phyloP scores from a whole-genome alignment of 345 rosid species.

The Kernera saxatilis region DNA sequence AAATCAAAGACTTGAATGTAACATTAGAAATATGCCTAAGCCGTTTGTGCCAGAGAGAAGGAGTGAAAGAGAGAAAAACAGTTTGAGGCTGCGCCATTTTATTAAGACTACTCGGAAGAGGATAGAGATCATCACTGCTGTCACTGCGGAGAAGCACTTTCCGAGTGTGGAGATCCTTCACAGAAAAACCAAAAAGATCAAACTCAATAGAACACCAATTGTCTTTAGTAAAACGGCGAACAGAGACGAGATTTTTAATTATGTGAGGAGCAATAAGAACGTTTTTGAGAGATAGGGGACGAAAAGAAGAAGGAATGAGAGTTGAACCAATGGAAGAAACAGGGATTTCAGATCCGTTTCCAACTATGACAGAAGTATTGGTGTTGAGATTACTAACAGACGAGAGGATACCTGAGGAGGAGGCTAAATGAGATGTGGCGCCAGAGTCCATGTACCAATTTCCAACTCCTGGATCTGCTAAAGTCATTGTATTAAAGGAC shows the following conservation, averaged over 20 bases:
- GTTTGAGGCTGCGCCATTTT: too few species aligned
- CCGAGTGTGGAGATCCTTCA: neutral
- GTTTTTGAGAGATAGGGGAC: neutral
- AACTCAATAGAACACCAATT: neutral
- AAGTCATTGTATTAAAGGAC: too few species aligned
- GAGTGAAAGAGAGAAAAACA: neutral
- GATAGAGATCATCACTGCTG: neutral
- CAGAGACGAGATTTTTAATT: neutral
- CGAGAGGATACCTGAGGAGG: too few species aligned
- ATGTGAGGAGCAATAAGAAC: neutral
- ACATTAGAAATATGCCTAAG: neutral
- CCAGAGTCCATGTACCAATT: too few species aligned
- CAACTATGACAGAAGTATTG: too few species aligned
- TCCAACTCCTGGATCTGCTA: too few species aligned
- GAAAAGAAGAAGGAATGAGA: neutral
- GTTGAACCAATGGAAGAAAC: too few species aligned
- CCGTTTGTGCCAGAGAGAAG: neutral
- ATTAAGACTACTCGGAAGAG: too few species aligned
- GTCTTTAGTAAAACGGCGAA: neutral
- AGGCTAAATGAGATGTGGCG: too few species aligned
- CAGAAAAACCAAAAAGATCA: neutral
- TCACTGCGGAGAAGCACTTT: neutral
- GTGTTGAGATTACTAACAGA: too few species aligned
- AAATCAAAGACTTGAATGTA: too few species aligned
- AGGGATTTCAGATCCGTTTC: too few species aligned